phyloP scores from a whole-genome alignment of 331 rosid genomes.

The Cydonia oblonga region DNA sequence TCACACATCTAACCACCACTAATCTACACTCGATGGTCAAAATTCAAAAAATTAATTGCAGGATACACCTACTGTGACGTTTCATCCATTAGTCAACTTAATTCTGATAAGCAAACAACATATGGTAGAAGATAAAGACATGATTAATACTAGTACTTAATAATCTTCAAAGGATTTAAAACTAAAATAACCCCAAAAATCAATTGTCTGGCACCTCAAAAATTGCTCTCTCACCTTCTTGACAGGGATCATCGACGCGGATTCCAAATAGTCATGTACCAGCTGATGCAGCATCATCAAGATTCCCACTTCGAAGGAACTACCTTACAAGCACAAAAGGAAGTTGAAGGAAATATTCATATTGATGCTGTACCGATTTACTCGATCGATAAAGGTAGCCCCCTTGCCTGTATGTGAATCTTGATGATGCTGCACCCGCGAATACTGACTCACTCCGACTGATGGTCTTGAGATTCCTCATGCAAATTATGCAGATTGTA shows the following conservation, averaged over 20 bases:
- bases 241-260: not conserved
- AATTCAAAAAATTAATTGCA: not conserved
- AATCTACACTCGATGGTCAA: not conserved
- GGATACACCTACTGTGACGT: not conserved
- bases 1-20: not conserved
- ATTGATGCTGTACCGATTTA: not conserved
- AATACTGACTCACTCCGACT: constrained; percentile 27
- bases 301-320: constrained; percentile 36
- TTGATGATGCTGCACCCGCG: constrained; percentile 45
- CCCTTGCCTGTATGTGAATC: constrained; percentile 36
- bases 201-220: not conserved
- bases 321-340: not conserved
- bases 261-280: constrained; percentile 27
- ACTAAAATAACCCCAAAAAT: not conserved
- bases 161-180: not conserved
- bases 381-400: not conserved
- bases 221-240: not conserved
- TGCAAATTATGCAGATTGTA: not conserved
- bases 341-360: not conserved
- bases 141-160: not conserved
- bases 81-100: not conserved
- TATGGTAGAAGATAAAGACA: not conserved
- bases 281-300: constrained; percentile 83
- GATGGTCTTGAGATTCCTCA: constrained; percentile 8
- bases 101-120: not conserved